These are phyloP conservation scores for Phytomonas serpens DNA, from an alignment of 208 protist genomes.

Conservation along the genomic window DNA sequence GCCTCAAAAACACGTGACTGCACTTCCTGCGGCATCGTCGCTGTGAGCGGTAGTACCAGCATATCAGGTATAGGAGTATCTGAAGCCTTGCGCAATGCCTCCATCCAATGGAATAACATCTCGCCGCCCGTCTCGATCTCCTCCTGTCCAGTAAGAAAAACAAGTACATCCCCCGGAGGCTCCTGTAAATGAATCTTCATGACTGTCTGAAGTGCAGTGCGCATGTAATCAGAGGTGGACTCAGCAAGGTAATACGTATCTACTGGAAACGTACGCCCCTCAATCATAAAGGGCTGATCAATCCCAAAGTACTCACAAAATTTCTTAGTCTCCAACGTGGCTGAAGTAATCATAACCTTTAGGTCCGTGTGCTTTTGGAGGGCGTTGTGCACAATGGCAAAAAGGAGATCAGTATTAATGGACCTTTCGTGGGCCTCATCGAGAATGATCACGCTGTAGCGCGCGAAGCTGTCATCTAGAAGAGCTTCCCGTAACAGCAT, in stretches of 20 bases:
- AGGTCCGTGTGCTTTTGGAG: conserved; percentile 85
- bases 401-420: conserved; percentile 98
- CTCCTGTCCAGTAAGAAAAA: conserved; percentile 99
- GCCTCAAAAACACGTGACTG: conserved; percentile 98
- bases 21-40: conserved; percentile 97
- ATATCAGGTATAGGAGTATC: conserved; percentile 82
- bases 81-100: conserved; percentile 47
- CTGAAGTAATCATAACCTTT: conserved; percentile 98
- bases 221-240: conserved; percentile 95
- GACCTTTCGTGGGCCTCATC: conserved; percentile 99
- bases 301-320: conserved; percentile 98
- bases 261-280: conserved; percentile 97
- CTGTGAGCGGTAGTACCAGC: conserved; percentile 97
- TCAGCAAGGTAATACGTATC: conserved; percentile 94
- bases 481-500: conserved; percentile 98
- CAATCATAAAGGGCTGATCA: conserved; percentile 95
- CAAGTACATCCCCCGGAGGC: conserved; percentile 97
- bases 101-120: conserved; percentile 91
- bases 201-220: conserved; percentile 94
- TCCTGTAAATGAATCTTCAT: conserved; percentile 98
- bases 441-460: conserved; percentile 98
- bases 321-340: conserved; percentile 97
- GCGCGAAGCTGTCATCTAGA: conserved; percentile 89
- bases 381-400: conserved; percentile 96
- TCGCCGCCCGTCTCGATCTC: conserved; percentile 99